Conservation (phyloP, 2,329 filamentous ascomycete species). For the Talaromyces sp. region DNA sequence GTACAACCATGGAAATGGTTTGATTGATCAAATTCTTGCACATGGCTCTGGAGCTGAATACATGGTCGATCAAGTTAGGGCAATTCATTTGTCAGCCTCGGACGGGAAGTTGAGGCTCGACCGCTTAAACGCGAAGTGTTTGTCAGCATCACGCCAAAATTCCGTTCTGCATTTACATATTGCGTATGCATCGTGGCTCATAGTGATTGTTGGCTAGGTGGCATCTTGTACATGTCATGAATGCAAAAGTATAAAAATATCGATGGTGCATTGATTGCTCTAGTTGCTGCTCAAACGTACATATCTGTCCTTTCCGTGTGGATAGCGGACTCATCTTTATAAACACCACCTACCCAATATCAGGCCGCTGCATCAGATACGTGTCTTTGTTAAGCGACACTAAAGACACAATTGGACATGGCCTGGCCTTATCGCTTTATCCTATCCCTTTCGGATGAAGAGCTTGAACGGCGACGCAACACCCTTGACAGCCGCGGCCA, state of each 20-base stretch:
- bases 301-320: background rate
- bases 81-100: background rate
- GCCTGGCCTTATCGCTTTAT: slow-evolving; percentile 51
- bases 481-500: slow-evolving; percentile 54
- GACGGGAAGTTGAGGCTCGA: background rate
- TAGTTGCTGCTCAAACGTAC: background rate
- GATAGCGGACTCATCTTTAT: background rate
- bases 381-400: background rate
- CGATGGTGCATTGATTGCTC: background rate
- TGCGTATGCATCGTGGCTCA: background rate
- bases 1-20: too few species aligned
- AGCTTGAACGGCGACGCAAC: slow-evolving; percentile 50
- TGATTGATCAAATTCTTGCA: background rate
- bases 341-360: background rate
- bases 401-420: slow-evolving; percentile 20
- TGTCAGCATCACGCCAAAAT: slow-evolving; percentile 11
- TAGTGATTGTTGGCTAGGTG: background rate
- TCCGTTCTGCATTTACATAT: background rate
- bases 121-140: background rate
- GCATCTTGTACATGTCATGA: background rate
- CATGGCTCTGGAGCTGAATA: background rate
- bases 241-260: background rate
- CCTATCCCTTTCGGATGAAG: slow-evolving; percentile 46
- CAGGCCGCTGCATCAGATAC: background rate
- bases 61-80: background rate